Evolutionary conservation across 768 basidiomycete genomes (phyloP).

Genomic region (Auriscalpium vulgare): DNA sequence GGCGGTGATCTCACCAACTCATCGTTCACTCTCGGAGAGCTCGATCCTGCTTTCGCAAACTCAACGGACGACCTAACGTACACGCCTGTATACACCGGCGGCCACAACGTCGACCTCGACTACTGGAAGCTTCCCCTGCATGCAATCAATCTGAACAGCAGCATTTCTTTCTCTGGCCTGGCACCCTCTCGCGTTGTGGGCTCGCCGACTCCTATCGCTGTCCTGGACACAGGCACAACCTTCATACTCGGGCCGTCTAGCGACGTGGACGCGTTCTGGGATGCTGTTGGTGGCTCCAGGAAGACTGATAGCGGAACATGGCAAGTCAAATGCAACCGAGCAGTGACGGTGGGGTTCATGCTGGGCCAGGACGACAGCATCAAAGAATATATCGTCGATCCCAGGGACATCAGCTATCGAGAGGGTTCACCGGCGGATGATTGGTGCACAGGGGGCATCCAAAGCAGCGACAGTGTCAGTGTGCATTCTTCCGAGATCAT

Average conservation of each 20-base stretch:
- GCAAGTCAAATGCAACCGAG: conserved; percentile 43
- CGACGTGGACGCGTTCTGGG: conserved; percentile 49
- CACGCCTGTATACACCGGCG: conserved; percentile 33
- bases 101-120: conserved; percentile 31
- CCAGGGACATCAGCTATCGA: conserved; percentile 44
- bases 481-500: conserved; percentile 22
- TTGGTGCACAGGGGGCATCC: conserved; percentile 53
- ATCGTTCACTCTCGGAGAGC: conserved; percentile 44
- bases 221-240: conserved; percentile 59
- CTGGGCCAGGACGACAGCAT: conserved; percentile 30
- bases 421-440: conserved; percentile 30
- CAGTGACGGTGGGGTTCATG: conserved; percentile 36
- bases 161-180: conserved; percentile 26
- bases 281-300: conserved; percentile 34
- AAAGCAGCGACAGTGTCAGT: conserved; percentile 41
- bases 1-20: conserved; percentile 29
- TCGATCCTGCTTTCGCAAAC: conserved; percentile 32
- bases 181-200: conserved; percentile 38
- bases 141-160: conserved; percentile 36
- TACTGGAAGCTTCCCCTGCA: conserved; percentile 52
- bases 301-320: conserved; percentile 31
- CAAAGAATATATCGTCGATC: conserved; percentile 39
- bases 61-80: conserved; percentile 26
- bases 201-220: conserved; percentile 38
- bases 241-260: conserved; percentile 43